phyloP scores from a whole-genome alignment of 2,329 filamentous ascomycete genomes.

The Fulvia fulva region DNA sequence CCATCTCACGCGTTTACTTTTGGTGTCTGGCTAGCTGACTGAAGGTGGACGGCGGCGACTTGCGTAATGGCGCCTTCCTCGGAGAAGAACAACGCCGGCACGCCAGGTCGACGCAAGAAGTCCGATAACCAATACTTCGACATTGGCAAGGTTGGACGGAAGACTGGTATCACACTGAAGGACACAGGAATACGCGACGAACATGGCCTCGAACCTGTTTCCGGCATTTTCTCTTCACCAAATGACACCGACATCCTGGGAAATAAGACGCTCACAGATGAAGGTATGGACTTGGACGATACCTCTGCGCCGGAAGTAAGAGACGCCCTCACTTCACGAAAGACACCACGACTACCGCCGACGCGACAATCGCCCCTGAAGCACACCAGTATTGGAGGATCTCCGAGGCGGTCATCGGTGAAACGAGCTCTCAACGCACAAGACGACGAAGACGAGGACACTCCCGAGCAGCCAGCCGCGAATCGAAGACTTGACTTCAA shows the following conservation, averaged over 20 bases:
- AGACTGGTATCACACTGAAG: conserved; percentile 79
- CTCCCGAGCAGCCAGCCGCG: conserved; percentile 23
- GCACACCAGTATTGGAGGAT: conserved; percentile 60
- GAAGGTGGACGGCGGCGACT: conserved; percentile 28
- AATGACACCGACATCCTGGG: conserved; percentile 39
- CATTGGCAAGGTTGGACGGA: conserved; percentile 43
- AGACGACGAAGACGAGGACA: conserved; percentile 10
- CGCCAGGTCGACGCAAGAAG: conserved; percentile 28
- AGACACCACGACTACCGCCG: conserved; percentile 47
- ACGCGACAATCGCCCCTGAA: conserved; percentile 56
- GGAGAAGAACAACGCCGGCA: conserved; percentile 16
- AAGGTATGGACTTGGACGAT: conserved; percentile 56
- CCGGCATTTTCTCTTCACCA: conserved; percentile 85
- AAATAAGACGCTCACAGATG: conserved; percentile 23
- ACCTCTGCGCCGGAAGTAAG: conserved; percentile 55
- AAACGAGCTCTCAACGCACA: conserved; percentile 39
- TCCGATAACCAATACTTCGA: conserved; percentile 35
- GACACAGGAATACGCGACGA: conserved; percentile 81
- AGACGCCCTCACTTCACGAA: conserved; percentile 39
- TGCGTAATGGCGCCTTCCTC: conserved; percentile 27
- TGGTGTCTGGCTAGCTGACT: conserved; percentile 17
- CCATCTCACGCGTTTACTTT: neutral
- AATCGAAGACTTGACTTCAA: conserved; percentile 35
- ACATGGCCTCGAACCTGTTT: conserved; percentile 84
- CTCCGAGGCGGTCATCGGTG: conserved; percentile 58